Conservation (phyloP, 139 green algal genomes). For the Zygnema circumcarinatum region DNA sequence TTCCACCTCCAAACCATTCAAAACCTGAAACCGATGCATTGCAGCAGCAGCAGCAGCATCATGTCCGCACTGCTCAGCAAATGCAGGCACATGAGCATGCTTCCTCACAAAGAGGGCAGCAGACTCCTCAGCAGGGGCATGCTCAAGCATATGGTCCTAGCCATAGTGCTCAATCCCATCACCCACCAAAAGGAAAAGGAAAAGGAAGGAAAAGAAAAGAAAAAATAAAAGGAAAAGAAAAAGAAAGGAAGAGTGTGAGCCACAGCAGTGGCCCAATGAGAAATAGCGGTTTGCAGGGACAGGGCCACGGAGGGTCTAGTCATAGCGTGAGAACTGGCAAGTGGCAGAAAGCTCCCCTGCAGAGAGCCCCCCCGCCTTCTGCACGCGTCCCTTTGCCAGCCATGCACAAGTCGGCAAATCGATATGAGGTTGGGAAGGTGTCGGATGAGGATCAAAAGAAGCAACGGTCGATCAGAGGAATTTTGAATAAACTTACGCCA, state of each 20-base stretch:
- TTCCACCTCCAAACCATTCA: neutral
- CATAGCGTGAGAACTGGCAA: constrained; percentile 10
- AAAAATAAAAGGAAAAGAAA: too few species aligned
- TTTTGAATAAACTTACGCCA: constrained; percentile 98
- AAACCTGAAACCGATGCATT: neutral
- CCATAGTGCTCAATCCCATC: neutral
- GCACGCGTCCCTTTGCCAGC: constrained; percentile 21
- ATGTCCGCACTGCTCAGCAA: neutral
- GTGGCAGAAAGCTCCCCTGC: constrained; percentile 35
- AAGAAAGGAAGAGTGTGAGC: neutral
- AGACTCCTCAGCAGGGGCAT: neutral
- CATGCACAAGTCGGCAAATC: constrained; percentile 64
- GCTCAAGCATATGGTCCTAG: neutral
- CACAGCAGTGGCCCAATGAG: neutral
- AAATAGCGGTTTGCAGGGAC: neutral
- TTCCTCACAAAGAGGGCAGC: too few species aligned
- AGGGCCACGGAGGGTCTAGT: neutral
- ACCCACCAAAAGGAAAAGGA: neutral
- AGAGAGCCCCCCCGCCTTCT: neutral
- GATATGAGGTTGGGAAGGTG: constrained; percentile 51
- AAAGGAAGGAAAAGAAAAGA: too few species aligned
- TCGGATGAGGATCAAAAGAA: constrained; percentile 87
- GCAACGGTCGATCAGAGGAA: constrained; percentile 86
- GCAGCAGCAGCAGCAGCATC: neutral
- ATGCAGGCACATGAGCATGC: neutral